Evolutionary conservation across 495 filamentous ascomycete species (phyloP).

Genomic region (Hypomontagnella monticulosa): DNA sequence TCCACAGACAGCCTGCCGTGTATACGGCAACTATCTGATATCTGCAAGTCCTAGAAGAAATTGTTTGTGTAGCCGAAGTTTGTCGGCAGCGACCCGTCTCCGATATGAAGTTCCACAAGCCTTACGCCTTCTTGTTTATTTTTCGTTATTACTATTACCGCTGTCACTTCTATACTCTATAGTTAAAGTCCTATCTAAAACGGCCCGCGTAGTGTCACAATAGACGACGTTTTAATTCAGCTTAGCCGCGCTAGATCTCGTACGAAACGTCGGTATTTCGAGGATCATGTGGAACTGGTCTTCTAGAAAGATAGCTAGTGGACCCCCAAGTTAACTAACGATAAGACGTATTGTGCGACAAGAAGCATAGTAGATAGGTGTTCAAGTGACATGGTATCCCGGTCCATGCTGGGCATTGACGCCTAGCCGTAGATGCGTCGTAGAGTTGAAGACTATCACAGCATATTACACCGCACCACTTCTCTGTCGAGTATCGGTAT

Average conservation of each 20-base stretch:
- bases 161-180: background rate
- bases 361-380: conserved; percentile 3
- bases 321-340: background rate
- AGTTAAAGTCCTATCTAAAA: background rate
- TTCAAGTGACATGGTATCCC: background rate
- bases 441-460: background rate
- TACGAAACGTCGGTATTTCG: conserved; percentile 10
- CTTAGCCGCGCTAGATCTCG: conserved; percentile 6
- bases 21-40: conserved; percentile 14
- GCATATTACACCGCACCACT: background rate
- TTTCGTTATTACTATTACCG: background rate
- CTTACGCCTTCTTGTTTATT: background rate
- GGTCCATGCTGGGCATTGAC: background rate
- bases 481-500: background rate
- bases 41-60: background rate
- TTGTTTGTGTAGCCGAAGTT: background rate
- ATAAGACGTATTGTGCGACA: conserved; percentile 9
- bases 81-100: conserved; percentile 9
- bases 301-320: background rate
- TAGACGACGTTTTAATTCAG: background rate
- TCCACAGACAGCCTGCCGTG: conserved; percentile 15
- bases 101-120: conserved; percentile 18
- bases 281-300: conserved; percentile 8
- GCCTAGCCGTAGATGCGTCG: background rate
- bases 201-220: background rate